Evolutionary conservation across 371 early-diverging fungal species (phyloP).

Genomic region (Mucor saturninus): DNA sequence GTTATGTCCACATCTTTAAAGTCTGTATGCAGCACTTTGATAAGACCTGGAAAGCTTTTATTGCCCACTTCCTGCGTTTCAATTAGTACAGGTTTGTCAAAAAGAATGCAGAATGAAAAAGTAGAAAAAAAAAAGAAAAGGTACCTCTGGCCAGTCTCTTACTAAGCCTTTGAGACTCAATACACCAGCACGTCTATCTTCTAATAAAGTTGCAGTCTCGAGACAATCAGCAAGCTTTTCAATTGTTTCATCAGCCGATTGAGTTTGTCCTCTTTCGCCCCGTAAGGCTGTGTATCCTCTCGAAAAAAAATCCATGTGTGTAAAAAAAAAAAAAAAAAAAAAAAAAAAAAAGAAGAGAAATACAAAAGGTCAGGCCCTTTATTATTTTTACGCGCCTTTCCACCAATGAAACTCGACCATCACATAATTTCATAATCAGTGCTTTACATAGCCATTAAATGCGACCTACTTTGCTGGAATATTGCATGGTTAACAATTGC

Average conservation of each 20-base stretch:
- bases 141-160: slow-evolving; percentile 65
- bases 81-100: background rate
- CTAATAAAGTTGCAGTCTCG: slow-evolving; percentile 80
- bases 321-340: background rate
- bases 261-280: slow-evolving; percentile 80
- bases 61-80: slow-evolving; percentile 79
- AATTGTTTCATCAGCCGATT: slow-evolving; percentile 85
- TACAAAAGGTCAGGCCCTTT: background rate
- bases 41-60: slow-evolving; percentile 73
- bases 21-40: slow-evolving; percentile 78
- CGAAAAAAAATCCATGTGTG: slow-evolving; percentile 78
- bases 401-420: background rate
- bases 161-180: slow-evolving; percentile 86
- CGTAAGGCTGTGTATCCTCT: slow-evolving; percentile 79
- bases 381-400: background rate
- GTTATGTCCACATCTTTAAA: slow-evolving; percentile 81
- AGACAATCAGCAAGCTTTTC: slow-evolving; percentile 87
- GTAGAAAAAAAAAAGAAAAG: background rate
- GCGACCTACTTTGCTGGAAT: too few species aligned
- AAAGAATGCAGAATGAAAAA: background rate
- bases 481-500: too few species aligned
- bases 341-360: too few species aligned
- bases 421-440: background rate
- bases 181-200: slow-evolving; percentile 90
- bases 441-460: too few species aligned